phyloP scores from a whole-genome alignment of 164 flowering plant genomes.

The Sextonia rubra region DNA sequence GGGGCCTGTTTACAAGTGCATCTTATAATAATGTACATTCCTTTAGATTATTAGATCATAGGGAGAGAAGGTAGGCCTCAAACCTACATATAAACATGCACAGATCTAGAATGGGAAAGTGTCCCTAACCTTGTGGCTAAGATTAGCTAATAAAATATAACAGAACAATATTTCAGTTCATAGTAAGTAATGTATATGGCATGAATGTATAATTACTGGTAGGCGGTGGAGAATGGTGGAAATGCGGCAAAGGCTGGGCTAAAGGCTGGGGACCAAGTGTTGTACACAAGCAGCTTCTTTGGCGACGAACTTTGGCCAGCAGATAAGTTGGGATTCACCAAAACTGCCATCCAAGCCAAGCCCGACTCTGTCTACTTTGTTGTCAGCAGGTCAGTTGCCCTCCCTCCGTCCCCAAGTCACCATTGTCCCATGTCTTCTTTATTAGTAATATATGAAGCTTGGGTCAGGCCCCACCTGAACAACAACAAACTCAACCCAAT shows the following conservation, averaged over 20 bases:
- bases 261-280: slow-evolving; percentile 85
- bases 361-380: slow-evolving; percentile 96
- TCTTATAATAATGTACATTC: too few relatives aligned
- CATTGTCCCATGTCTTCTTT: not conserved
- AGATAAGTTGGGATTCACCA: slow-evolving; percentile 93
- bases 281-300: slow-evolving; percentile 97
- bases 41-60: too few relatives aligned
- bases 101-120: too few relatives aligned
- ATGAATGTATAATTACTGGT: not conserved
- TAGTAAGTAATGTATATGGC: too few relatives aligned
- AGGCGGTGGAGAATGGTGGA: slow-evolving; percentile 89
- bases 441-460: not conserved
- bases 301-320: slow-evolving; percentile 99
- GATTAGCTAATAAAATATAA: too few relatives aligned
- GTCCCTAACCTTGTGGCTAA: too few relatives aligned
- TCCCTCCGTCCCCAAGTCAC: not conserved
- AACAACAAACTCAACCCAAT: too few relatives aligned
- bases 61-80: too few relatives aligned
- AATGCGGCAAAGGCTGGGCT: slow-evolving; percentile 94
- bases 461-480: too few relatives aligned
- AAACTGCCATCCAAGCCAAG: slow-evolving; percentile 96
- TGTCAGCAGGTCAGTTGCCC: slow-evolving; percentile 60
- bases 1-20: too few relatives aligned
- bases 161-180: too few relatives aligned
- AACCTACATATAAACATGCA: too few relatives aligned